phyloP scores from a whole-genome alignment of 176 grass and related monocot species.

The barley (Hordeum vulgare) region MorexV3_pseudomolecules_assembly NC_058518.1:137351453-137351952 shows the following conservation, averaged over 20 bases:
- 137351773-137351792: conserved; percentile 79
- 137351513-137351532: background rate
- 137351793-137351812: conserved; percentile 71
- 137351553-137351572: conserved; percentile 56
- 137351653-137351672: background rate
- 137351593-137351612: background rate
- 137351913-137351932: background rate
- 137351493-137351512: background rate
- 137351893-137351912: conserved; percentile 71
- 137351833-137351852: conserved; percentile 77
- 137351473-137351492: background rate
- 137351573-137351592: conserved; percentile 55
- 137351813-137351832: conserved; percentile 62
- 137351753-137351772: conserved; percentile 50
- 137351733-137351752: background rate
- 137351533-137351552: conserved; percentile 5
- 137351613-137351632: background rate
- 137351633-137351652: background rate
- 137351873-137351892: conserved; percentile 78
- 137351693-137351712: background rate
- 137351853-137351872: conserved; percentile 64
- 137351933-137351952: background rate
- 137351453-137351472: background rate
- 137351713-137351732: background rate
- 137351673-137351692: background rate